Evolutionary conservation across 208 protist genomes (phyloP), one percentile per base, ranked within the genome.

Genomic region (Trypanosoma brucei): DNA sequence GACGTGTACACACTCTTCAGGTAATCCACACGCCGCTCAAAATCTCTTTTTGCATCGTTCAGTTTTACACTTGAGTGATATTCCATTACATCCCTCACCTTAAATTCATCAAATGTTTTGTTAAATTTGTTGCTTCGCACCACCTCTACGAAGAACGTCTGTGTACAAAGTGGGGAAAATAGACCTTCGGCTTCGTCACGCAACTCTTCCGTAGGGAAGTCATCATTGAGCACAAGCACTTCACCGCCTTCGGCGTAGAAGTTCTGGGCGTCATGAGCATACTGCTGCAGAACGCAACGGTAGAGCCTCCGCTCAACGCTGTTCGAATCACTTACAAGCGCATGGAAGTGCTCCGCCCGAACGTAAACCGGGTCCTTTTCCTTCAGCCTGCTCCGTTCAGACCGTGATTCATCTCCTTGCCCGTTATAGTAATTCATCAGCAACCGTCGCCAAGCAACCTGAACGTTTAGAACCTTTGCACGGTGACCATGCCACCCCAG

Each of bases 151-250:
- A 83, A 93, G 50, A 93, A 79, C 8, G 79, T 76, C 55, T 92
- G 77, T 31, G 65, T 56, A 35, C 70, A 78, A 3, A 90, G 56
- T 0, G 77, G 77, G 37, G 64, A 65, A 65, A 93, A 90, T 14
- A 82, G 57, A 30, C 33, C 33, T 70, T 94, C 83, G 34, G 76
- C 83, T 64, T 92, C 85, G 39, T 71, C 56, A 3, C 90, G 84
- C 52, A 95, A 62, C 56, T 86, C 79, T 61, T 82, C 78, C 30
- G 80, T 89, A 3, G 83, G 63, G 62, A 93, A 92, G 68, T 95
- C 84, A 62, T 93, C 86, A 78, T 95, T 93, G 46, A 95, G 50
- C 44, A 95, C 72, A 54, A 92, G 74, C 57, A 95, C 87, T 59
- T 91, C 81, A 34, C 73, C 67, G n/a, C 84, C 83, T 54, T 68